phyloP scores from a whole-genome alignment of 192 early-diverging fungal genomes.

The Pilaira anomala region DNA sequence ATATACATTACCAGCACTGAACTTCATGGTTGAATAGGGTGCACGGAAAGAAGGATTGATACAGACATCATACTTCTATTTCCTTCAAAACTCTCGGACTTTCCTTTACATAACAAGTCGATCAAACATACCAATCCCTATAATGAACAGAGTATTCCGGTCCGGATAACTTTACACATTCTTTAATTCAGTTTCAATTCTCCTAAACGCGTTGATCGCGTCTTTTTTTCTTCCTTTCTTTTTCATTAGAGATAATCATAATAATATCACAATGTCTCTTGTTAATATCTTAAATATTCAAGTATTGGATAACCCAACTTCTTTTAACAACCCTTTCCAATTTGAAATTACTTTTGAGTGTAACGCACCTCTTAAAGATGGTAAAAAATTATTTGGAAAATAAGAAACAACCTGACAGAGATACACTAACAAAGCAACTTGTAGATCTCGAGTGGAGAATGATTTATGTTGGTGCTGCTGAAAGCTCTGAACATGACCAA shows the following conservation, averaged over 20 bases:
- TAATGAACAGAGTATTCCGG: too few relatives aligned
- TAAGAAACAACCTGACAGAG: background rate
- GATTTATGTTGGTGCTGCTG: conserved; percentile 89
- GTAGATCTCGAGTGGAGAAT: conserved; percentile 95
- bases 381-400: conserved; percentile 40
- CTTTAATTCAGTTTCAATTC: too few relatives aligned
- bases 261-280: conserved; percentile 58
- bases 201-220: too few relatives aligned
- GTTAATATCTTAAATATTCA: conserved; percentile 80
- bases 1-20: conserved; percentile 28
- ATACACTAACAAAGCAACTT: background rate
- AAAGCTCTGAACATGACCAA: conserved; percentile 84
- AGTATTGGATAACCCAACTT: conserved; percentile 82
- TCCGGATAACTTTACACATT: too few relatives aligned
- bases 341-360: conserved; percentile 99
- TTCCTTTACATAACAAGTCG: too few relatives aligned
- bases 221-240: too few relatives aligned
- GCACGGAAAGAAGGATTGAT: conserved; percentile 16
- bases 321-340: conserved; percentile 77
- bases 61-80: background rate
- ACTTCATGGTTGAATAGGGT: conserved; percentile 27
- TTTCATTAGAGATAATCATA: too few relatives aligned
- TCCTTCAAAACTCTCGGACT: too few relatives aligned
- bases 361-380: conserved; percentile 78
- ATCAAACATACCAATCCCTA: too few relatives aligned